These are phyloP conservation scores for Diaporthe citriasiana DNA, from an alignment of 2,329 filamentous ascomycete species.

Conservation along the genomic window DNA sequence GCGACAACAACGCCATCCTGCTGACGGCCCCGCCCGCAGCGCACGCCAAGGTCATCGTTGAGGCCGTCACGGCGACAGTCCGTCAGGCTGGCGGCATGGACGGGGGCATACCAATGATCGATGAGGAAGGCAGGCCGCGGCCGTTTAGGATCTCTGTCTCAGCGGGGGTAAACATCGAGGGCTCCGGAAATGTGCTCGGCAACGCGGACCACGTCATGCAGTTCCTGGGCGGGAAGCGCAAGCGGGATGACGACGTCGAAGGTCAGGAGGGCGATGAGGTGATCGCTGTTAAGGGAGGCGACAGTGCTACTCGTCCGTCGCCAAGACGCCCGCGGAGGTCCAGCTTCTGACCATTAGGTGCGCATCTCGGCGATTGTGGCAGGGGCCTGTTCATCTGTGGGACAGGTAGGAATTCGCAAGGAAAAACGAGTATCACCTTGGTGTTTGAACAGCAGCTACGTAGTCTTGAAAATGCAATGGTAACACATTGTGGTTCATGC, in stretches of 20 bases:
- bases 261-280: not conserved
- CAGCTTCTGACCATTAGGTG: constrained; percentile 10
- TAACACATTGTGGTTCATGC: not conserved
- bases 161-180: constrained; percentile 61
- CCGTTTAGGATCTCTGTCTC: constrained; percentile 60
- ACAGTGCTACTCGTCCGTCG: not conserved
- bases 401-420: not conserved
- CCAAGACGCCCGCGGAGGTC: constrained; percentile 25
- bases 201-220: constrained; percentile 41
- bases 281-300: not conserved
- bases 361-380: not conserved
- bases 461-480: not conserved
- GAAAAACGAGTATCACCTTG: not conserved
- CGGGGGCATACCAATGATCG: constrained; percentile 61
- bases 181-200: constrained; percentile 61
- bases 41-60: constrained; percentile 59
- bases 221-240: constrained; percentile 31
- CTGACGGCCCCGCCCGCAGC: constrained; percentile 56
- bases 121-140: constrained; percentile 59
- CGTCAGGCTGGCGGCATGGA: constrained; percentile 55
- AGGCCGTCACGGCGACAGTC: constrained; percentile 61
- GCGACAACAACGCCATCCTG: constrained; percentile 64
- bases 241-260: not conserved
- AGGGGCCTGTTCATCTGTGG: not conserved
- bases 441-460: not conserved